Evolutionary conservation across 2,329 filamentous ascomycete genomes (phyloP).

Genomic region (Venturia pyrina): DNA sequence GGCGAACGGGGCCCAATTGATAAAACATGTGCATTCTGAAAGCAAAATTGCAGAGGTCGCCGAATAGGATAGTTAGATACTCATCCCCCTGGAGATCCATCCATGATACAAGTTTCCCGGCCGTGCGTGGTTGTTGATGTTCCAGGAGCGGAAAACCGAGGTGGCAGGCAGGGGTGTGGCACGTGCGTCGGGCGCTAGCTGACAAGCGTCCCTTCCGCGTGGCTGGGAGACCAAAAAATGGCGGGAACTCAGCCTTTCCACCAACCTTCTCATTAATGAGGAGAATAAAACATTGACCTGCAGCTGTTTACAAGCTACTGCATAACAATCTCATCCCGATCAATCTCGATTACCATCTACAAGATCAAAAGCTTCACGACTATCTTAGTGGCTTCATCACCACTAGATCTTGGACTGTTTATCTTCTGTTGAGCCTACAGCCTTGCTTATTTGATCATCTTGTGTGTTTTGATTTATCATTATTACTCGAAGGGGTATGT

Average conservation of each 20-base stretch:
- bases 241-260: not conserved
- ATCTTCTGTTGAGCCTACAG: not conserved
- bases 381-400: not conserved
- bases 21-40: no score
- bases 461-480: not conserved
- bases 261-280: not conserved
- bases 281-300: not conserved
- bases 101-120: no score
- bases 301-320: not conserved
- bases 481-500: not conserved
- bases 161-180: not conserved
- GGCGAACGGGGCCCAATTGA: no score
- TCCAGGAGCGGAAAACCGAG: not conserved
- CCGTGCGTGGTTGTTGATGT: not conserved
- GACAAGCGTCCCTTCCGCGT: not conserved
- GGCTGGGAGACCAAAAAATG: constrained; percentile 15
- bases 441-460: not conserved
- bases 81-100: no score
- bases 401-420: not conserved
- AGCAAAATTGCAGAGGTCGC: no score
- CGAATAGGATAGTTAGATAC: no score
- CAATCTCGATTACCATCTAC: not conserved
- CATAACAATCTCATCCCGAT: not conserved
- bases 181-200: not conserved
- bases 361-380: not conserved